These are phyloP conservation scores for Penicillium crystallinum DNA, from an alignment of 495 filamentous ascomycete genomes.

Conservation along the genomic window DNA sequence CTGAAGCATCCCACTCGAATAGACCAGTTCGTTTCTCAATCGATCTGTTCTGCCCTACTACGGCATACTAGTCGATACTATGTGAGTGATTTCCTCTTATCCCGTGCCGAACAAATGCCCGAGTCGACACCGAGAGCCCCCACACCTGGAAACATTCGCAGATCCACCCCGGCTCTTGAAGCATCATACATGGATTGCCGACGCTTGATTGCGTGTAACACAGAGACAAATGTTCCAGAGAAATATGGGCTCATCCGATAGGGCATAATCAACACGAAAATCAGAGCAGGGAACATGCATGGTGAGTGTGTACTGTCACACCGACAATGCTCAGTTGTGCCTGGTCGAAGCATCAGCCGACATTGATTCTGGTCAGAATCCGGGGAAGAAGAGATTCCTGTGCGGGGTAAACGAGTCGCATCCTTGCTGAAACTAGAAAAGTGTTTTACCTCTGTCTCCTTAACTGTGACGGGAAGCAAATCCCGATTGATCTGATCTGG, in stretches of 20 bases:
- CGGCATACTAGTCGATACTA: too few relatives aligned
- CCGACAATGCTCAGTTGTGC: background rate
- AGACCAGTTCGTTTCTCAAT: too few relatives aligned
- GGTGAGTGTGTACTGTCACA: background rate
- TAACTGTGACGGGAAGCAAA: background rate
- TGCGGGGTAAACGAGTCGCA: constrained; percentile 2
- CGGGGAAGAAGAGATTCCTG: background rate
- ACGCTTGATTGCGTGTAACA: background rate
- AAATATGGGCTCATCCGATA: background rate
- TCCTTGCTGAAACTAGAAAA: background rate
- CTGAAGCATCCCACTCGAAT: background rate
- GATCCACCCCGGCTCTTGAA: background rate
- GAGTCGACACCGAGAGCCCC: background rate
- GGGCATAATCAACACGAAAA: background rate
- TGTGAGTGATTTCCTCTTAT: background rate
- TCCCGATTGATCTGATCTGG: background rate
- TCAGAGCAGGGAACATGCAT: background rate
- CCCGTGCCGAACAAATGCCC: background rate
- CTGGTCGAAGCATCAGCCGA: background rate
- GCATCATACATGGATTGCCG: background rate
- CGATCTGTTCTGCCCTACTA: too few relatives aligned
- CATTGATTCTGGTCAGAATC: background rate
- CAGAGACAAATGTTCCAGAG: background rate
- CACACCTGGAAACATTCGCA: background rate
- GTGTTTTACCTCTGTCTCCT: background rate